Base-by-base conservation (phyloP, 116 monocot genomes). In the Dioscorea cayenensis region DNA sequence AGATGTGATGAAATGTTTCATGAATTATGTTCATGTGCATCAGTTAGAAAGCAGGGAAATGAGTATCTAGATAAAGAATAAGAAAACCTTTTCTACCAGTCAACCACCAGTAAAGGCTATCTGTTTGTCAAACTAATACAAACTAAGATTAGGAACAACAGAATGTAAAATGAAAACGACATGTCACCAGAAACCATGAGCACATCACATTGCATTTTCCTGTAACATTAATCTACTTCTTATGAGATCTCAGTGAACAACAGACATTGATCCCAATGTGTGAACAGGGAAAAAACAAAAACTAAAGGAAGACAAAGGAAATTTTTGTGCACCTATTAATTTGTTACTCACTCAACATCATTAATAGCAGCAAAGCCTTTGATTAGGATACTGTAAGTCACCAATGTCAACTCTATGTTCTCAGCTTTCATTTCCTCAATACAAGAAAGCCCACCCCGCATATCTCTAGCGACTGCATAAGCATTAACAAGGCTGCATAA, bases 401-500 rank as follows among this genome's bases (percentile, higher is more conserved):
- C 99, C 80, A 99, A 66, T 35, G 94, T 94, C 86, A 87, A 72
- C 28, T 91, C 91, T 58, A 91, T 71, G 2, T 82, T 85, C 75
- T 99, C 99, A 61, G 72, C 60, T 82, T 89, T 91, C 99, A 99
- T 99, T 87, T 99, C 94, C 63, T 85, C 80, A 28, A 85, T 67
- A 66, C 94, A 94, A 61, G 99, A 91, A 49, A 99, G 71, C 60
- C 94, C 94, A 27, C 94, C 99, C 67, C 80, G 79, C 99, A 94
- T 91, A 84, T 99, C 99, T 91, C 88, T 94, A 70, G 88, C 94
- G 84, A 99, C 99, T 87, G 94, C 94, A 91, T 99, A 99, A 81
- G 99, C 94, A 78, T 99, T 91, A 87, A 99, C 72, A 84, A 99
- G 89, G 89, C 99, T 94, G 91, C 99, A 88, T 86, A 78, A 86